These are phyloP conservation scores for Colletotrichum coccodes DNA, from an alignment of 2,329 filamentous ascomycete species.

Conservation along the genomic window DNA sequence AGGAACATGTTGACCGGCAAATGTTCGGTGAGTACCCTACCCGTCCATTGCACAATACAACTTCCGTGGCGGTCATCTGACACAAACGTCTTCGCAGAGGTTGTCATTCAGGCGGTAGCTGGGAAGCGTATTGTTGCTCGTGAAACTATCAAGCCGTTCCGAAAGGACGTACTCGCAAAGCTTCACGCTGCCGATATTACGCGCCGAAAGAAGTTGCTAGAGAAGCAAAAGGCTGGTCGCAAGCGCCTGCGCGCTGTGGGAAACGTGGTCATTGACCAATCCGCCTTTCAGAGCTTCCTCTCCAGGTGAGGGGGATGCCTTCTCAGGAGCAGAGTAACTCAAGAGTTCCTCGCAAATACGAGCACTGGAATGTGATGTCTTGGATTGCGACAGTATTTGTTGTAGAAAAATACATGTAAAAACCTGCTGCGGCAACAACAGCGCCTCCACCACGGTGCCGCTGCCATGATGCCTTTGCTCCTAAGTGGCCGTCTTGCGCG, in stretches of 20 bases:
- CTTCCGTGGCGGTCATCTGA: background rate
- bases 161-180: constrained; percentile 94
- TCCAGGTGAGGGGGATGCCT: constrained; percentile 66
- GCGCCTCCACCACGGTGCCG: too few relatives aligned
- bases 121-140: constrained; percentile 86
- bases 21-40: constrained; percentile 73
- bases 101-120: constrained; percentile 91
- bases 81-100: constrained; percentile 62
- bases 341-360: background rate
- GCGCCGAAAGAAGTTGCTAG: constrained; percentile 84
- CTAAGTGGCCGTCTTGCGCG: too few relatives aligned
- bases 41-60: too few relatives aligned
- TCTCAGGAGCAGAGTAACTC: too few relatives aligned
- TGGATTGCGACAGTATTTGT: background rate
- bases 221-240: constrained; percentile 96
- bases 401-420: background rate
- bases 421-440: background rate
- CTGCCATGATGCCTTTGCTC: too few relatives aligned
- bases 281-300: constrained; percentile 93
- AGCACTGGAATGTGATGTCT: too few relatives aligned
- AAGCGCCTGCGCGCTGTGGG: constrained; percentile 87
- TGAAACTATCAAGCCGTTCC: constrained; percentile 95
- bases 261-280: constrained; percentile 95
- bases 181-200: constrained; percentile 91
- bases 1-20: constrained; percentile 93